Base-by-base conservation (phyloP, 2,329 filamentous ascomycete genomes). In the Arthrobotrys megalospora region DNA sequence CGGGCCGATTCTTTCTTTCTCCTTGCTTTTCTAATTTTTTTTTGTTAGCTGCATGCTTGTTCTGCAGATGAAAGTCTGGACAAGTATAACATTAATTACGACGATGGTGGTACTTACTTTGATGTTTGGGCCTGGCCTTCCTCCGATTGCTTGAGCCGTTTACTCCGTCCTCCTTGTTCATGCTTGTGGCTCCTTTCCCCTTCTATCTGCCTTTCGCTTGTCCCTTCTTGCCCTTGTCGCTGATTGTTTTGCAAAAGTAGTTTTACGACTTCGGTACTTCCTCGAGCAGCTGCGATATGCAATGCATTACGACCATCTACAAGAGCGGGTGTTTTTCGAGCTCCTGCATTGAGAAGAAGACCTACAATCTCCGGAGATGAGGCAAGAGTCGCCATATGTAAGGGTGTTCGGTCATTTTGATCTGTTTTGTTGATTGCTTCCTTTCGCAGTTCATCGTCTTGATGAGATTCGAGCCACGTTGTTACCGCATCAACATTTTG, bases 281-380 rank as follows among this genome's bases (percentile, higher is more conserved):
- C 93, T 21, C 91, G 88, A 55, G 89, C 88, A 21, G 92, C 92
- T 19, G 93, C 93, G 34, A 96, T 85, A 83, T 96, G 93, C 14
- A 96, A 86, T 8, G 93, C 91, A 1, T 92, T 96, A 80, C 89
- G 89, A 2, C 93, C 93, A 83, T 96, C 93, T 0, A 91, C 91
- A 45, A 96, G 83, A 55, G 93, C 89, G 52, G 92, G 87, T 19
- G 93, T 89, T 21, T 96, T 85, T 14, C 92, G 89, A 38, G 92
- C 91, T 1, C 91, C 92, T 70, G 90, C 86, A 78, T 94, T 88
- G 32, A 96, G 89, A 0, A 97, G 86, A 60, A 86, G 88, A 78
- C 91, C 87, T 0, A 96, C 91, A 75, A 96, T 87, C 43, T 92
- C 89, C 3, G 58, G 53, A 0, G 89, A 87, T 0, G 89, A 91